Evolutionary conservation across 2,329 filamentous ascomycete species (phyloP), one percentile per base, ranked within the genome.

Genomic region (Claviceps sp.): DNA sequence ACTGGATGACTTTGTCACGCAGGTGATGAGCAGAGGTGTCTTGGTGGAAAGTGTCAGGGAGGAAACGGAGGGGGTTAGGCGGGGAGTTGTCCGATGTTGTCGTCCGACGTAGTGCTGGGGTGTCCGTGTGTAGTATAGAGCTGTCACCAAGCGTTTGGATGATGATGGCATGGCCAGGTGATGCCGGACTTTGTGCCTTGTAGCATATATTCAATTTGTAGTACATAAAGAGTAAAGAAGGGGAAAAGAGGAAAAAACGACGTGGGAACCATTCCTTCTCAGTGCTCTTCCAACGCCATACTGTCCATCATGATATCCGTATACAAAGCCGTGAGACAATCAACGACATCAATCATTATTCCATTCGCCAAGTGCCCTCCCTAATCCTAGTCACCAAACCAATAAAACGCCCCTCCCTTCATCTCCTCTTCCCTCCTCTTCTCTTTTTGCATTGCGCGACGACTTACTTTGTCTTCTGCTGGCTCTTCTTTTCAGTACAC

Each of bases 1-100:
- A 20, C 75, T 93, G 22, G 84, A 88, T 63, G 86, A 86, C 57
- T 88, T 93, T 59, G 70, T 82, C 47, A 67, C 72, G 49, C 71
- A 68, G 56, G 75, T 79, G 43, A 68, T 68, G 51, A 67, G 63
- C 0, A 71, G 71, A 40, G 79, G 78, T 2, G 72, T 69, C 11
- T 56, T 59, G 2, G 73, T 84, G 38, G 65, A 71, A 42, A 70
- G 72, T 48, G 57, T 84, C 37, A 70, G 76, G 53, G 78, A 83
- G 60, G 80, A 84, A 61, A 70, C 71, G 0, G 76, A 79, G 47
- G 81, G 81, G 1, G 80, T 84, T 8, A 73, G 77, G 50, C 73
- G 81, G 38, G 79, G 77, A 22, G 79, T 84, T 4, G 77, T 84
- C 34, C 69, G 68, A 44, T 55, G 53, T 38, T 8, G 18, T 14